A percentile compares a stretch with the other conserved stretches of the same genome.
Evolutionary conservation across 179 eudicot genomes (phyloP).

Genomic region (Gypsophila paniculata): DNA sequence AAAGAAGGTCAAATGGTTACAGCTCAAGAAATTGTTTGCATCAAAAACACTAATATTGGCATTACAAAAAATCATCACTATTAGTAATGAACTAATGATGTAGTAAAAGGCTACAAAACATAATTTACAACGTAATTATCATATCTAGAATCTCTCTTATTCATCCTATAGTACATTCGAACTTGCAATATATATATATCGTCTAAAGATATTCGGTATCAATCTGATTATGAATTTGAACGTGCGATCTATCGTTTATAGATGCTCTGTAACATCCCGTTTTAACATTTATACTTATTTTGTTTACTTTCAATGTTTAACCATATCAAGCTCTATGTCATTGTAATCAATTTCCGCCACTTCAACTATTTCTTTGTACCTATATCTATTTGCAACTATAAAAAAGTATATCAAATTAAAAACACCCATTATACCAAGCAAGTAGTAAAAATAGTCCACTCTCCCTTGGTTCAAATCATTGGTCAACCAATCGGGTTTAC

Average conservation of each 20-base stretch:
- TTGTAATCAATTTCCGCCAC: slow-evolving; percentile 7
- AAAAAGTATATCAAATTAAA: slow-evolving; percentile 46
- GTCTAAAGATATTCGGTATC: too few species aligned
- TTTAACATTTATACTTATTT: neutral
- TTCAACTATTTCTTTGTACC: slow-evolving; percentile 33
- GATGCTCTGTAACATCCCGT: neutral
- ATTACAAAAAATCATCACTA: slow-evolving; percentile 3
- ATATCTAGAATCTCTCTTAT: too few species aligned
- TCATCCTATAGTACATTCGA: too few species aligned
- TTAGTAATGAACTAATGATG: neutral
- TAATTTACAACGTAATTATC: too few species aligned
- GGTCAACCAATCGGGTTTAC: slow-evolving; percentile 50
- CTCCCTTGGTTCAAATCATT: slow-evolving; percentile 48
- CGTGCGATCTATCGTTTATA: neutral
- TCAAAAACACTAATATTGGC: neutral
- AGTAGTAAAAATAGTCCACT: slow-evolving; percentile 51
- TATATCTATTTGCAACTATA: slow-evolving; percentile 37
- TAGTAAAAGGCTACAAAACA: too few species aligned
- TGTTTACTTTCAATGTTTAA: slow-evolving; percentile 14
- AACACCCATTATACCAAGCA: slow-evolving; percentile 46
- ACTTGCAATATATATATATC: too few species aligned
- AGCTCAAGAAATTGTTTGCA: too few species aligned
- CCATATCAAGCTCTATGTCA: slow-evolving; percentile 35
- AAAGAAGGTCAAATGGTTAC: too few species aligned
- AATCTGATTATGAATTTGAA: too few species aligned